Evolutionary conservation across 2,329 filamentous ascomycete genomes (phyloP), one percentile per base, ranked within the genome.

Genomic region (Cladosporium sp.): DNA sequence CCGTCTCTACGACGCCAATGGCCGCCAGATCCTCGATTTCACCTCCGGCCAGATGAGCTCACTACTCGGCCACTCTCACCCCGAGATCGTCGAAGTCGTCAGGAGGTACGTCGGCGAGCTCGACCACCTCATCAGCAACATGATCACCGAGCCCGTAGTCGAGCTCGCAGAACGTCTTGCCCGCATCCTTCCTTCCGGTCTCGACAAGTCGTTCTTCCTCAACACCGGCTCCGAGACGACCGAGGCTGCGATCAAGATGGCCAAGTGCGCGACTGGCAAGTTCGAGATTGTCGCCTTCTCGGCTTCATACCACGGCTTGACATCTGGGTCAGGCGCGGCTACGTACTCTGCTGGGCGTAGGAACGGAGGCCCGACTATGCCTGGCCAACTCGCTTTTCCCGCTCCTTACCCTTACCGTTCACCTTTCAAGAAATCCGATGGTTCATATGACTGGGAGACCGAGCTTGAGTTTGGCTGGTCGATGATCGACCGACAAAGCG

Each of bases 231-330:
- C 80, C 3, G 85, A 88, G 72, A 68, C 66, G 43, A 80, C 76
- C 66, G 87, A 90, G 68, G 86, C 86, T 3, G 88, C 88, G 2
- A 87, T 90, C 65, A 85, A 86, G 65, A 80, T 90, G 69, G 87
- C 88, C 3, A 90, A 90, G 69, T 76, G 80, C 11, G 88, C 83
- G 70, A 90, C 87, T 0, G 86, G 86, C 0, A 89, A 87, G 60
- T 89, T 86, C 69, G 86, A 89, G 73, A 82, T 90, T 59, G 85
- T 89, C 5, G 88, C 80, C 0, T 78, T 89, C 61, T 81, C 81
- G 0, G 83, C 83, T 0, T 85, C 83, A 36, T 90, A 83, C 79
- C 87, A 90, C 74, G 87, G 87, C 18, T 79, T 90, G 65, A 89
- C 86, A 0, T 79, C 79, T 5, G 84, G 79, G 3, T 80, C 86